Percentiles rank a stretch among this genome's conserved stretches.
phyloP scores from a whole-genome alignment of 2,329 filamentous ascomycete genomes.

The Pseudogymnoascus sp. region DNA sequence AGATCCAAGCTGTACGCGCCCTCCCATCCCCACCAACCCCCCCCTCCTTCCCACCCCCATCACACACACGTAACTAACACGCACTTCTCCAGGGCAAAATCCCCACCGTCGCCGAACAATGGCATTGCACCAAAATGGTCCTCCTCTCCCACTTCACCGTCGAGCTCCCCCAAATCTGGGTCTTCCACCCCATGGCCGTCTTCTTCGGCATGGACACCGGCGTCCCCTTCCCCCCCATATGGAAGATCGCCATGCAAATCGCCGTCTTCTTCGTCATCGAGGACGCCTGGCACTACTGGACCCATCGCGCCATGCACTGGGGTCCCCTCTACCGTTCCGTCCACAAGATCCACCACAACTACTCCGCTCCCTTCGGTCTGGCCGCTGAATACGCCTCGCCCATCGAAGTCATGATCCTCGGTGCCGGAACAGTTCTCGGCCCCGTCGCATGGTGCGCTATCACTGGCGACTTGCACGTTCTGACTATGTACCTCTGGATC shows the following conservation, averaged over 20 bases:
- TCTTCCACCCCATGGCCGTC: conserved; percentile 95
- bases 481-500: conserved; percentile 99
- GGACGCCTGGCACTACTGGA: conserved; percentile 98
- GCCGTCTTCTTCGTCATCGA: conserved; percentile 91
- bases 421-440: conserved; percentile 71
- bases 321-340: conserved; percentile 91
- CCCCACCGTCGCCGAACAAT: conserved; percentile 87
- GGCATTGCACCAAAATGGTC: conserved; percentile 86
- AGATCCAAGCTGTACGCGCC: conserved; percentile 70
- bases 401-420: conserved; percentile 92
- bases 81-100: conserved; percentile 48
- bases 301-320: conserved; percentile 86
- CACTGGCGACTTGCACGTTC: conserved; percentile 80
- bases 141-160: conserved; percentile 95
- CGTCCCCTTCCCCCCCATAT: conserved; percentile 78
- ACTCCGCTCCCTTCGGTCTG: conserved; percentile 92
- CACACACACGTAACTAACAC: conserved; percentile 28
- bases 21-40: background rate
- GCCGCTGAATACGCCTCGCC: conserved; percentile 97
- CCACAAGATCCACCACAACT: conserved; percentile 99
- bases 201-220: conserved; percentile 81
- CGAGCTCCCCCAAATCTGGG: conserved; percentile 96
- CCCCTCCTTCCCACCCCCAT: conserved; percentile 27
- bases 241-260: conserved; percentile 87
- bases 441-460: conserved; percentile 78